These are phyloP conservation scores for Aspergillus novoparasiticus DNA, from an alignment of 2,329 filamentous ascomycete genomes.

Conservation along the genomic window DNA sequence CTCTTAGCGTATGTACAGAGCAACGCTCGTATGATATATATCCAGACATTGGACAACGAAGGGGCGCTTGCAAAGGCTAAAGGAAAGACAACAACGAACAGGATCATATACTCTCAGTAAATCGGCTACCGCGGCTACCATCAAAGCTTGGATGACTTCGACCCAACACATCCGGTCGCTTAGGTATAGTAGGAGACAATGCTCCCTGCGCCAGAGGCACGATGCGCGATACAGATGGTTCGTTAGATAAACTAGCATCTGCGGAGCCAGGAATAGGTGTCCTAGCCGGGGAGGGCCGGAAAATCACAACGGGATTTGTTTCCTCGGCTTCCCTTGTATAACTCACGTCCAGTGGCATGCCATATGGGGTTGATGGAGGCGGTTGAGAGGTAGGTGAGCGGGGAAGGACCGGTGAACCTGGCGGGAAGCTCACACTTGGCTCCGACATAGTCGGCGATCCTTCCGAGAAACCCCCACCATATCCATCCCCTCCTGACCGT, in stretches of 20 bases:
- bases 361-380: constrained; percentile 32
- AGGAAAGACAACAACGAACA: constrained; percentile 13
- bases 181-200: constrained; percentile 27
- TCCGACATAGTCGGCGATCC: constrained; percentile 35
- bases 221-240: constrained; percentile 27
- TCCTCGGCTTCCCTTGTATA: constrained; percentile 36
- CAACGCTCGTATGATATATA: constrained; percentile 23
- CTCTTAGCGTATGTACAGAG: constrained; percentile 14
- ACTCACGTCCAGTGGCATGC: constrained; percentile 34
- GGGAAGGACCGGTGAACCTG: constrained; percentile 27
- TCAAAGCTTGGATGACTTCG: constrained; percentile 46
- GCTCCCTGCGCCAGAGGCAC: constrained; percentile 30
- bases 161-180: constrained; percentile 43
- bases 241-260: constrained; percentile 27
- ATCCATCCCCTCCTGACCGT: constrained; percentile 50
- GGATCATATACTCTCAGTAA: constrained; percentile 41
- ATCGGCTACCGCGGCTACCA: constrained; percentile 50
- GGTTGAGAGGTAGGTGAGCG: constrained; percentile 28
- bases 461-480: constrained; percentile 39
- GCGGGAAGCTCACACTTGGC: constrained; percentile 25
- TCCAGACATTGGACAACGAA: constrained; percentile 1
- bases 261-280: constrained; percentile 44
- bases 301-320: constrained; percentile 33
- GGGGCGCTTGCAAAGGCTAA: constrained; percentile 1
- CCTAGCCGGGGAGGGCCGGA: constrained; percentile 47